Conservation (phyloP, 1,284 basidiomycete species). For the Ustilago sp. region DNA sequence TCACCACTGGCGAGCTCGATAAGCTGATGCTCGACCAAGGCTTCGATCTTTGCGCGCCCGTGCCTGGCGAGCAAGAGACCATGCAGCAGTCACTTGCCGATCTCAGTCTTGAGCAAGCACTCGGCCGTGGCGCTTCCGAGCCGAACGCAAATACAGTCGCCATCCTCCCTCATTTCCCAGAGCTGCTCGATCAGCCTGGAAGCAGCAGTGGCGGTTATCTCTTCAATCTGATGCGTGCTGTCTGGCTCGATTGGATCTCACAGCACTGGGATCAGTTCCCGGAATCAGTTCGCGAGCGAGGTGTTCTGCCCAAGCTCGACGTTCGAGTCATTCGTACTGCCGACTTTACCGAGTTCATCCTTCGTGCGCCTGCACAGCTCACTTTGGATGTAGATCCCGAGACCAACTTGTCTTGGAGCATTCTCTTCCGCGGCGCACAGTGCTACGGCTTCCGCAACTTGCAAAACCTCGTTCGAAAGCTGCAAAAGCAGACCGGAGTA, state of each 20-base stretch:
- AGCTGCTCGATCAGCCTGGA: slow-evolving; percentile 82
- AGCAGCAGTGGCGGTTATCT: slow-evolving; percentile 95
- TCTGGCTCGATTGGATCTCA: slow-evolving; percentile 54
- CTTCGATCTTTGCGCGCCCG: slow-evolving; percentile 79
- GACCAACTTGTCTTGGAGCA: slow-evolving; percentile 30
- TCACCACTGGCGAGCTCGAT: slow-evolving; percentile 95
- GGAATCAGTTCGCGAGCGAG: slow-evolving; percentile 11
- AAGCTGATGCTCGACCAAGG: slow-evolving; percentile 83
- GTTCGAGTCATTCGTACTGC: slow-evolving; percentile 60
- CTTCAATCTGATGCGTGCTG: slow-evolving; percentile 71
- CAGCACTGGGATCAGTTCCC: slow-evolving; percentile 31
- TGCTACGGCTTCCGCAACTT: slow-evolving; percentile 98
- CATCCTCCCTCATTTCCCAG: slow-evolving; percentile 73
- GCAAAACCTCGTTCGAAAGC: slow-evolving; percentile 93
- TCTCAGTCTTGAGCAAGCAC: slow-evolving; percentile 29
- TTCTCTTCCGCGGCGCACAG: slow-evolving; percentile 90
- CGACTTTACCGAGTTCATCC: slow-evolving; percentile 77
- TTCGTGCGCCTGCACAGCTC: slow-evolving; percentile 42
- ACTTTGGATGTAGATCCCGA: neutral
- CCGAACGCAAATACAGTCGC: neutral
- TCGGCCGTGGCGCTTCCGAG: neutral
- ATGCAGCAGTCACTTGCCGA: slow-evolving; percentile 19
- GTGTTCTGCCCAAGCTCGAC: slow-evolving; percentile 50
- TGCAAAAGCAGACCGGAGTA: slow-evolving; percentile 74
- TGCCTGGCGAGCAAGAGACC: slow-evolving; percentile 69